Base-by-base conservation (phyloP, 768 basidiomycete genomes). In the Suillus sp. region DNA sequence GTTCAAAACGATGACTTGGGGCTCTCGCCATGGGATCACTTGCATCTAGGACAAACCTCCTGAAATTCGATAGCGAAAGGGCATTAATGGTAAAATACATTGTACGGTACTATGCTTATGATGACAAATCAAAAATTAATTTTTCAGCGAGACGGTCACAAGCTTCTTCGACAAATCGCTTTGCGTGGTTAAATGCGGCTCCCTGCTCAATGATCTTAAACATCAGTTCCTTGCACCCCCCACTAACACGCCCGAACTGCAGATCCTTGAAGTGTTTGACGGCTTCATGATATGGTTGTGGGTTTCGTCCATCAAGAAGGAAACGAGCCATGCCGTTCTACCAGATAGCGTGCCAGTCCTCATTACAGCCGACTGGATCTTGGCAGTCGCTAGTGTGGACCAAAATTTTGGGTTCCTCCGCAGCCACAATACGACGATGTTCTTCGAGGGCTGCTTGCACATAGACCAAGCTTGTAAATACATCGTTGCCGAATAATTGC, bases 291-390 rank as follows among this genome's bases (percentile, higher is more conserved):
- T 62, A 72, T 11, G 64, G 60, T 48, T 65, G 64, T 2, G 65
- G 63, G 35, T 68, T 67, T 14, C 61, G 42, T 2, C 68, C 66
- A 53, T 71, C 65, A 11, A 72, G 63, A 4, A 73, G 57, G 32
- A 62, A 73, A 0, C 59, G 48, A 2, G 66, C 71, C 65, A 72
- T 72, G 0, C 67, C 65, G 48, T 67, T 69, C 68, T 68, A 70
- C 69, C 72, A 73, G 1, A 63, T 20, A 0, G 38, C n/a, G 5
- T 63, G 62, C 72, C 70, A 73, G 43, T 73, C 71, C 4, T 51
- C 40, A 6, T n/a, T 25, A 25, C 70, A 71, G 3, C 11, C n/a
- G 9, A 30, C 51, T 18, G 48, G 61, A 16, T 64, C 43, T 16
- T 35, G 43, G 32, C 67, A 68, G 20, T 62, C 51, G 0, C 48